Evolutionary conservation across 2,329 filamentous ascomycete species (phyloP), one percentile per base, ranked within the genome.

Genomic region (Capronia coronata): DNA sequence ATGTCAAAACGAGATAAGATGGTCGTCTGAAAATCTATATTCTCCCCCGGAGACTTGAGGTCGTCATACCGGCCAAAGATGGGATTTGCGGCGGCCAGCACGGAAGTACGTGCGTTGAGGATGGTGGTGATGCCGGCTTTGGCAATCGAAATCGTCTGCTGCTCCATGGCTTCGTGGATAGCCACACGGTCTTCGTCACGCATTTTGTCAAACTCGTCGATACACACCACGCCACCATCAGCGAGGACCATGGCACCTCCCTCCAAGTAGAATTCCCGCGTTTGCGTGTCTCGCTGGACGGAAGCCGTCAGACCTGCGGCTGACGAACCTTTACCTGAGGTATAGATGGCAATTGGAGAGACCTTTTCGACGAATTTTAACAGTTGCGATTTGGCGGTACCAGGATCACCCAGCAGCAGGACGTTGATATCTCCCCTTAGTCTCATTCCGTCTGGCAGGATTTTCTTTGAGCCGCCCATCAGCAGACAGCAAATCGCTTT

Each of bases 181-280:
- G 93, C 93, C 5, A 97, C 93, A 61, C 93, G 80, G 62, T 98
- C 93, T 68, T 98, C 93, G 65, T 98, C 93, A 55, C 93, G 80
- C 93, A 98, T 98, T 75, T 98, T 98, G 73, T 98, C 93, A 65
- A 98, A 98, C 70, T 98, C 93, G 65, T 98, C 93, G 61, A 98
- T 98, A 68, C 93, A 97, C 8, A 97, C 93, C 1, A 97, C 91
- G 61, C 93, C 93, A 2, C 90, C 90, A 59, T 98, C 93, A 2
- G 93, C 93, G 14, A 98, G 80, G 2, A 98, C 93, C 93, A 98
- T 97, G 25, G 93, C 93, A 69, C 93, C 93, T 40, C 93, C 93
- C 74, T 98, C 93, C 0, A 98, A 81, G 63, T 97, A 98, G 68
- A 98, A 98, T 66, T 98, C 93, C 44, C 93, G 80, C 0, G 91